These are phyloP conservation scores for Sordariomycetes sp. DNA, from an alignment of 2,329 filamentous ascomycete genomes.

Conservation along the genomic window DNA sequence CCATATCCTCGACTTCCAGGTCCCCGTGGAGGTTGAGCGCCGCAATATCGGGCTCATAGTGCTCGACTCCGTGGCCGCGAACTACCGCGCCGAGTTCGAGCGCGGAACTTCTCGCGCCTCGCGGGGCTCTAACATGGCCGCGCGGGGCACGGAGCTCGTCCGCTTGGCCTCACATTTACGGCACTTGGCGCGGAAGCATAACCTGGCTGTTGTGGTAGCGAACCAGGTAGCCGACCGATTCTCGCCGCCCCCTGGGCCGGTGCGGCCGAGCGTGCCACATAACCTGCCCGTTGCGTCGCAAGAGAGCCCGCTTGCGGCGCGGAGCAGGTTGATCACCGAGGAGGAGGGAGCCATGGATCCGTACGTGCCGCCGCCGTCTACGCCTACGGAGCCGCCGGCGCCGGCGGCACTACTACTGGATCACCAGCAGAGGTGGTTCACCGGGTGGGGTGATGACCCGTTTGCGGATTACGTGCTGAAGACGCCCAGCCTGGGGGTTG, in stretches of 20 bases:
- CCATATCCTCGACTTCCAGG: constrained; percentile 85
- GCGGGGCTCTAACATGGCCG: constrained; percentile 53
- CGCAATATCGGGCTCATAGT: constrained; percentile 73
- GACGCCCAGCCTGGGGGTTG: constrained; percentile 75
- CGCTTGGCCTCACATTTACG: constrained; percentile 67
- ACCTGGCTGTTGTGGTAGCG: constrained; percentile 78
- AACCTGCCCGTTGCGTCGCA: constrained; percentile 15
- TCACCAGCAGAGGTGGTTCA: constrained; percentile 91
- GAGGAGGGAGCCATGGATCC: background rate
- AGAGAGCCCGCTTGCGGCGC: constrained; percentile 39
- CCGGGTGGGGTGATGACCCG: constrained; percentile 77
- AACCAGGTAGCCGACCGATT: constrained; percentile 96
- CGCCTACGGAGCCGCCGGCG: constrained; percentile 16
- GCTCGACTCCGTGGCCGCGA: constrained; percentile 86
- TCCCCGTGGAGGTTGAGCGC: constrained; percentile 71
- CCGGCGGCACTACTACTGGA: constrained; percentile 59
- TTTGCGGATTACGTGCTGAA: constrained; percentile 45
- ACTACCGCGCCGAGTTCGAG: constrained; percentile 88
- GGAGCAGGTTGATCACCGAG: constrained; percentile 23
- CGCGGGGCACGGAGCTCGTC: constrained; percentile 65
- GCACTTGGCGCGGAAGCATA: constrained; percentile 60
- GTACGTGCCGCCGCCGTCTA: constrained; percentile 37
- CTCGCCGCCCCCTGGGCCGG: constrained; percentile 14
- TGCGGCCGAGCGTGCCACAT: background rate
- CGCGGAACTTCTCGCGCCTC: constrained; percentile 31